Base-by-base conservation (phyloP, 2,329 filamentous ascomycete species). In the Aspergillus ibericus region DNA sequence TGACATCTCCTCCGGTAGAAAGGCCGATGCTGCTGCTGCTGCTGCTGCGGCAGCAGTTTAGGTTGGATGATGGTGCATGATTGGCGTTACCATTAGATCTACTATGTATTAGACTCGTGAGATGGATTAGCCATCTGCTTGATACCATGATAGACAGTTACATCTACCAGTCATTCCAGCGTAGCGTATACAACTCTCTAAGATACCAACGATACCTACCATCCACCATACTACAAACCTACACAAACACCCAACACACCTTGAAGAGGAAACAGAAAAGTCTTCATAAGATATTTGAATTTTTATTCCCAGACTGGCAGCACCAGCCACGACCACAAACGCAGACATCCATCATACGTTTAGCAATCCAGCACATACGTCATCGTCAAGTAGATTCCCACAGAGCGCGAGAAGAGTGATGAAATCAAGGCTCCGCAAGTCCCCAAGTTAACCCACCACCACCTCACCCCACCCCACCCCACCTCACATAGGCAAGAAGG, bases 1-100 rank as follows among this genome's bases (percentile, higher is more conserved):
- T 32, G 66, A 75, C 66, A 64, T 75, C 47, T 69, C 70, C 9
- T 35, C 53, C 15, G 58, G 52, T 15, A 55, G 60, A 25, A 56
- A 61, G 44, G 58, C 66, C 60, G n/a, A 58, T 34, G 60, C 57
- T 18, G 40, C 25, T 3, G 22, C 55, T 18, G 27, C 50, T 22
- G 8, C 54, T 20, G 27, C 48, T 29, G 57, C 47, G 47, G 50
- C 36, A 15, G 48, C 44, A 42, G 44, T 42, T 29, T 18, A 40
- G 18, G 9, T 16, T 22, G 53, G 22, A 12, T 50, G 35, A 55
- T 38, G 12, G 10, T 51, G 29, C 16, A 42, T 42, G 5, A 32
- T 48, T 51, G 48, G 48, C 29, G 22, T 51, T 51, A 29, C 22
- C 36, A 22, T 42, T 42, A 42, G 38, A 42, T 18, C 18, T 8